Conservation (phyloP, 2,329 filamentous ascomycete species). For the Lasiodiplodia hormozganensis region DNA sequence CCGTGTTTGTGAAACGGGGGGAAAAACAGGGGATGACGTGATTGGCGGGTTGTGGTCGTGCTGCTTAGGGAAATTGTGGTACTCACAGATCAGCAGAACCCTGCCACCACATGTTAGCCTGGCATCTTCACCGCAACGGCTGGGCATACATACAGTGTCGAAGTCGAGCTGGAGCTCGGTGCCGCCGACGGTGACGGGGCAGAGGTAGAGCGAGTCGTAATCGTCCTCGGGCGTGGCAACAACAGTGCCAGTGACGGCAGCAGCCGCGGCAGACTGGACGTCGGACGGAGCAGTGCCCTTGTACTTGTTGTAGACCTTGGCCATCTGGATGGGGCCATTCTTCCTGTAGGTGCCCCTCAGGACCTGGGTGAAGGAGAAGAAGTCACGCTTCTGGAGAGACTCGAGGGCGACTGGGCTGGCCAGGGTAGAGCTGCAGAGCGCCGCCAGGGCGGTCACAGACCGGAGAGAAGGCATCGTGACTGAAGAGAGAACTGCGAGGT, state of each 20-base stretch:
- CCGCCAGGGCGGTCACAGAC: conserved; percentile 42
- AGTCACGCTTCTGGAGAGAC: conserved; percentile 40
- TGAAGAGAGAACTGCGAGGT: conserved; percentile 17
- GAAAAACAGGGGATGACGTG: not conserved
- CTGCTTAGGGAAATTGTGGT: conserved; percentile 15
- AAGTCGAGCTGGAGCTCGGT: conserved; percentile 71
- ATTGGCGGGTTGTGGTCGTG: conserved; percentile 1
- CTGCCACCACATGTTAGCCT: conserved; percentile 26
- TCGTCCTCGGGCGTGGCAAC: conserved; percentile 51
- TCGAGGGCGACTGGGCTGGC: conserved; percentile 42
- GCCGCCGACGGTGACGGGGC: conserved; percentile 68
- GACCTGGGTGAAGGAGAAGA: conserved; percentile 44
- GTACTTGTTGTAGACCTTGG: conserved; percentile 51
- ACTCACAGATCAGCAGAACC: conserved; percentile 63
- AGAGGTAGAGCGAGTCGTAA: conserved; percentile 49
- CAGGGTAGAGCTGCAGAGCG: conserved; percentile 37
- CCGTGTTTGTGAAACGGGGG: not conserved
- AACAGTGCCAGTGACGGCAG: conserved; percentile 46
- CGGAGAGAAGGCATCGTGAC: conserved; percentile 43
- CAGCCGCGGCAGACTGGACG: conserved; percentile 43
- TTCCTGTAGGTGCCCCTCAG: conserved; percentile 40
- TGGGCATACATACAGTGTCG: conserved; percentile 64
- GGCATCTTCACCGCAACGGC: conserved; percentile 11
- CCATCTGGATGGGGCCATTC: conserved; percentile 47
- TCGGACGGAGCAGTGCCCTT: conserved; percentile 40